Evolutionary conservation across 2,329 filamentous ascomycete species (phyloP).

Genomic region (Penicillium sp.): DNA sequence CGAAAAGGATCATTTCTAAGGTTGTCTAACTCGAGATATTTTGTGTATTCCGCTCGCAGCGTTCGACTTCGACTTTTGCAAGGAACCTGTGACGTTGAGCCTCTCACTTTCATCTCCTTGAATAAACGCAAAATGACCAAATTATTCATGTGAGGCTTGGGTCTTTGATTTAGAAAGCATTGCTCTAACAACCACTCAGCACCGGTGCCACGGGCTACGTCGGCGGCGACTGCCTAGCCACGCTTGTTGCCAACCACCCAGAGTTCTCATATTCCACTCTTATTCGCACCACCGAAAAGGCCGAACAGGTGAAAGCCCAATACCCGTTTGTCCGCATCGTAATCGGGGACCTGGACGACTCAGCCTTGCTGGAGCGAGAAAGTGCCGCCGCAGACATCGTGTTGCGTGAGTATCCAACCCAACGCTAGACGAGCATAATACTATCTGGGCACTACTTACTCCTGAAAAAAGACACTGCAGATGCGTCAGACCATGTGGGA

Average conservation of each 20-base stretch:
- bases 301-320: conserved; percentile 33
- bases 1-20: neutral
- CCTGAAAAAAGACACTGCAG: conserved; percentile 24
- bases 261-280: conserved; percentile 42
- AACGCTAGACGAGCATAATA: neutral
- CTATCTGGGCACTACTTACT: neutral
- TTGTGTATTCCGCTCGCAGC: neutral
- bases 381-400: conserved; percentile 53
- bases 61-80: neutral
- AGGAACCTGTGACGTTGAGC: neutral
- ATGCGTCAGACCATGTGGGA: conserved; percentile 40
- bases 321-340: conserved; percentile 54
- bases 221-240: conserved; percentile 50
- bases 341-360: conserved; percentile 52
- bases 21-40: neutral
- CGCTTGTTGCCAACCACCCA: conserved; percentile 42
- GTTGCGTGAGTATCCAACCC: conserved; percentile 34
- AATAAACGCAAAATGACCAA: conserved; percentile 15
- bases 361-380: conserved; percentile 46
- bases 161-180: no score
- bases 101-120: neutral
- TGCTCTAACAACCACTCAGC: conserved; percentile 25
- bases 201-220: conserved; percentile 53
- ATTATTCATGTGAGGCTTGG: conserved; percentile 17
- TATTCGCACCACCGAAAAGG: conserved; percentile 41